phyloP scores from a whole-genome alignment of 2,329 filamentous ascomycete species.

The Paecilomyces formosus region DNA sequence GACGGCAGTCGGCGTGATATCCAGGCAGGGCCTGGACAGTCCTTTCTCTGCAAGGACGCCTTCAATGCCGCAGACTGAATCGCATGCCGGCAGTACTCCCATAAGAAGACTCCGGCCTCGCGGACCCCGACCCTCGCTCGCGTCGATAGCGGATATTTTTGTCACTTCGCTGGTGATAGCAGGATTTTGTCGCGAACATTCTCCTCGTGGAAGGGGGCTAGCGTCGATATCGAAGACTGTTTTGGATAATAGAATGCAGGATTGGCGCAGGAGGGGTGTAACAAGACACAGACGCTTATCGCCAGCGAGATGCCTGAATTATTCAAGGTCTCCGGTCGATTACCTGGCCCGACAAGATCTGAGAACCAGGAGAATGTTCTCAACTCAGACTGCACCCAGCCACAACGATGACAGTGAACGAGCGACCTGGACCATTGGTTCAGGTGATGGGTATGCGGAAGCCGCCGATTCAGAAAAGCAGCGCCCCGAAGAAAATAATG shows the following conservation, averaged over 20 bases:
- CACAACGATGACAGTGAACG: slow-evolving; percentile 10
- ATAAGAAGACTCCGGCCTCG: slow-evolving; percentile 20
- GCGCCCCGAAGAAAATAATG: background rate
- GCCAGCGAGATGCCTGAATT: slow-evolving; percentile 11
- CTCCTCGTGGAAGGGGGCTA: slow-evolving; percentile 23
- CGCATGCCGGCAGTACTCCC: slow-evolving; percentile 15
- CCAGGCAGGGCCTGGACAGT: slow-evolving; percentile 34
- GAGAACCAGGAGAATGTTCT: slow-evolving; percentile 20
- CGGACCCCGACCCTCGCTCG: slow-evolving; percentile 20
- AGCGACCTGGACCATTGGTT: background rate
- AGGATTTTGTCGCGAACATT: slow-evolving; percentile 44
- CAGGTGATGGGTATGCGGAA: slow-evolving; percentile 6
- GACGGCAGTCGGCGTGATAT: slow-evolving; percentile 40
- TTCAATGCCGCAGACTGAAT: slow-evolving; percentile 23
- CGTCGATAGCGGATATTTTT: slow-evolving; percentile 45
- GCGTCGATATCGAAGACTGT: slow-evolving; percentile 14
- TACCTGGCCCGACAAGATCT: slow-evolving; percentile 10
- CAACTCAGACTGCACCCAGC: slow-evolving; percentile 15
- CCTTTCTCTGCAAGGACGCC: slow-evolving; percentile 12
- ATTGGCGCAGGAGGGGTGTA: slow-evolving; percentile 12
- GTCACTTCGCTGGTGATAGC: slow-evolving; percentile 47
- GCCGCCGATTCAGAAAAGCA: background rate
- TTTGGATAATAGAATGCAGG: slow-evolving; percentile 11
- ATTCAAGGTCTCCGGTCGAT: slow-evolving; percentile 10
- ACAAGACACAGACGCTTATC: slow-evolving; percentile 9